Conservation (phyloP, 1,139 yeast genomes). For the Geotrichum klebahnii region DNA sequence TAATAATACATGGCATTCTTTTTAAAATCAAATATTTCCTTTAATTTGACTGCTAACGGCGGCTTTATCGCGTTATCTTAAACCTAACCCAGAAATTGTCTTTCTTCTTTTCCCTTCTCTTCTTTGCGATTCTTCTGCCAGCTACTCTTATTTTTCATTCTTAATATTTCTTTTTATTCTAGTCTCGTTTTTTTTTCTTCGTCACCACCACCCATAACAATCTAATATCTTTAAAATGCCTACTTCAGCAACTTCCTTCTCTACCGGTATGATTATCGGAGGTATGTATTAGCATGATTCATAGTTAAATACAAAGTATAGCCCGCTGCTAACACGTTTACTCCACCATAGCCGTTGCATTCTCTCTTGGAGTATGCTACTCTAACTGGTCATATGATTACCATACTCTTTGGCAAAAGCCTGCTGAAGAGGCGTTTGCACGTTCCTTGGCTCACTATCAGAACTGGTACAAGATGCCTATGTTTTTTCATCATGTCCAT, state of each 20-base stretch:
- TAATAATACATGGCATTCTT: too few relatives aligned
- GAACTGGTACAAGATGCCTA: slow-evolving; percentile 64
- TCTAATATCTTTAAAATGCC: slow-evolving; percentile 29
- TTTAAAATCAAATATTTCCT: too few relatives aligned
- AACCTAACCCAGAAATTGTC: too few relatives aligned
- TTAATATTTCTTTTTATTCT: background rate
- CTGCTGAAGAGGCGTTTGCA: slow-evolving; percentile 51
- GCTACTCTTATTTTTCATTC: slow-evolving; percentile 1
- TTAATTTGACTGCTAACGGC: too few relatives aligned
- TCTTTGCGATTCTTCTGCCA: background rate
- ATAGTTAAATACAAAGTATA: background rate
- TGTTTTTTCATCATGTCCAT: slow-evolving; percentile 54
- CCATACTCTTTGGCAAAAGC: slow-evolving; percentile 63
- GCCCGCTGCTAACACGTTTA: background rate
- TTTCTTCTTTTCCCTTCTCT: too few relatives aligned
- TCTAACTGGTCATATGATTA: slow-evolving; percentile 80
- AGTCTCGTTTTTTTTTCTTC: background rate
- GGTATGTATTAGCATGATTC: slow-evolving; percentile 24
- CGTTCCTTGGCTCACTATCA: slow-evolving; percentile 69
- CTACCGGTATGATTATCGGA: slow-evolving; percentile 39
- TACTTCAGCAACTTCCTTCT: slow-evolving; percentile 36
- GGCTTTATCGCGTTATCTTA: too few relatives aligned
- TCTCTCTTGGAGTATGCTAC: slow-evolving; percentile 74
- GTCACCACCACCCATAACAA: background rate
- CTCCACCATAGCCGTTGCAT: slow-evolving; percentile 49